These are phyloP conservation scores for Komagataella phaffii DNA, from an alignment of 805 yeast genomes.

Conservation along the genomic window DNA sequence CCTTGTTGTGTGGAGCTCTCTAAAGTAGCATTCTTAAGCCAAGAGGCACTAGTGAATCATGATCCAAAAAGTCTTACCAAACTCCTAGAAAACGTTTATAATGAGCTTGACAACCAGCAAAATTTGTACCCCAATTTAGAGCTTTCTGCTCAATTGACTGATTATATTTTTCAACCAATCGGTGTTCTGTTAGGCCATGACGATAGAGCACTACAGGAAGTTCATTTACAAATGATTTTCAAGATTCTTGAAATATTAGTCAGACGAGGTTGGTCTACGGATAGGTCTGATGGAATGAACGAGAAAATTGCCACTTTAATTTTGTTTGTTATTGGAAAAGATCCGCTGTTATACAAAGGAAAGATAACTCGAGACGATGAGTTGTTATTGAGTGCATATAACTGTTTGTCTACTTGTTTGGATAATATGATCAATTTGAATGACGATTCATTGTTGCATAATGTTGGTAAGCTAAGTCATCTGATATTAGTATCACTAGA, in stretches of 20 bases:
- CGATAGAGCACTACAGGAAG: constrained; percentile 12
- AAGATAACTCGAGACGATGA: background rate
- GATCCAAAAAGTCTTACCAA: constrained; percentile 16
- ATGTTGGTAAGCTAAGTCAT: background rate
- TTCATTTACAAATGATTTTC: constrained; percentile 29
- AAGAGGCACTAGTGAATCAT: constrained; percentile 16
- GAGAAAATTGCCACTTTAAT: background rate
- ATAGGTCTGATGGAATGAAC: constrained; percentile 11
- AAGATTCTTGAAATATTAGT: constrained; percentile 31
- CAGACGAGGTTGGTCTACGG: constrained; percentile 29
- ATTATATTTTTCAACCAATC: constrained; percentile 50
- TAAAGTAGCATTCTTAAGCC: constrained; percentile 16
- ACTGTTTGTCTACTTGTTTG: background rate
- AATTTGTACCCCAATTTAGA: background rate
- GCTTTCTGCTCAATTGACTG: constrained; percentile 32
- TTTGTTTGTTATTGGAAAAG: background rate
- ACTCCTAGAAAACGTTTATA: constrained; percentile 20
- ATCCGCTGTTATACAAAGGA: background rate
- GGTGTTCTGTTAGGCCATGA: constrained; percentile 23
- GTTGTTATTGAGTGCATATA: background rate
- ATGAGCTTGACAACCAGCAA: constrained; percentile 6
- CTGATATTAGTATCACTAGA: constrained; percentile 14
- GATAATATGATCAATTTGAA: background rate
- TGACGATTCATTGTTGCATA: background rate
- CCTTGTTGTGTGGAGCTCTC: constrained; percentile 32